Evolutionary conservation across 495 filamentous ascomycete species (phyloP).

Genomic region (Podospora comata): DNA sequence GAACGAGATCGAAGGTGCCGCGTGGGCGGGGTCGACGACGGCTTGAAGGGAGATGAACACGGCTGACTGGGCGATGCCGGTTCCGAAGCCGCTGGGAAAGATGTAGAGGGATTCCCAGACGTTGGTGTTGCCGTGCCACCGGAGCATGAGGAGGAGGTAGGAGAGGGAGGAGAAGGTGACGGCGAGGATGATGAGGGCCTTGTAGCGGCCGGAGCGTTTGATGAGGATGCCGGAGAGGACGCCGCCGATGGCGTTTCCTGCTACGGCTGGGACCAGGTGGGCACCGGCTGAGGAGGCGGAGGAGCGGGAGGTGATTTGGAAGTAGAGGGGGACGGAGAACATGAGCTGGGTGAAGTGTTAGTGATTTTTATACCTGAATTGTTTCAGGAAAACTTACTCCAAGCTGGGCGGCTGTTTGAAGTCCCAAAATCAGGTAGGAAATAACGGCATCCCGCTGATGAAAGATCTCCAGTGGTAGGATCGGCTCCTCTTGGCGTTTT

Average conservation of each 20-base stretch:
- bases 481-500: conserved; percentile 54
- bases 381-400: conserved; percentile 37
- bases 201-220: conserved; percentile 54
- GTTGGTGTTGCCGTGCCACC: conserved; percentile 62
- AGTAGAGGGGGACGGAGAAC: conserved; percentile 65
- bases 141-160: conserved; percentile 55
- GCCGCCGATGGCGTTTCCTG: conserved; percentile 63
- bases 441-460: conserved; percentile 51
- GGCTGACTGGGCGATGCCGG: conserved; percentile 50
- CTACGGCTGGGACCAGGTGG: conserved; percentile 62
- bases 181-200: conserved; percentile 50
- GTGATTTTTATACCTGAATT: not conserved
- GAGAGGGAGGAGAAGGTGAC: conserved; percentile 47
- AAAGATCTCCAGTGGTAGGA: conserved; percentile 59
- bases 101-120: conserved; percentile 63
- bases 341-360: conserved; percentile 40
- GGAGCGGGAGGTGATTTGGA: conserved; percentile 57
- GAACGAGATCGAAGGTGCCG: conserved; percentile 54
- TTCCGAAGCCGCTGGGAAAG: conserved; percentile 53
- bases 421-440: conserved; percentile 51
- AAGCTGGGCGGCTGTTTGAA: conserved; percentile 58
- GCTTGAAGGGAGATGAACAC: conserved; percentile 58
- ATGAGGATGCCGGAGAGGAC: conserved; percentile 59
- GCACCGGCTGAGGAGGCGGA: conserved; percentile 57
- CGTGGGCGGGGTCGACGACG: conserved; percentile 47